Percentiles rank a stretch among this genome's conserved stretches.
Conservation (phyloP, 1,284 basidiomycete species). For the Tetrapyrgos nigripes region DNA sequence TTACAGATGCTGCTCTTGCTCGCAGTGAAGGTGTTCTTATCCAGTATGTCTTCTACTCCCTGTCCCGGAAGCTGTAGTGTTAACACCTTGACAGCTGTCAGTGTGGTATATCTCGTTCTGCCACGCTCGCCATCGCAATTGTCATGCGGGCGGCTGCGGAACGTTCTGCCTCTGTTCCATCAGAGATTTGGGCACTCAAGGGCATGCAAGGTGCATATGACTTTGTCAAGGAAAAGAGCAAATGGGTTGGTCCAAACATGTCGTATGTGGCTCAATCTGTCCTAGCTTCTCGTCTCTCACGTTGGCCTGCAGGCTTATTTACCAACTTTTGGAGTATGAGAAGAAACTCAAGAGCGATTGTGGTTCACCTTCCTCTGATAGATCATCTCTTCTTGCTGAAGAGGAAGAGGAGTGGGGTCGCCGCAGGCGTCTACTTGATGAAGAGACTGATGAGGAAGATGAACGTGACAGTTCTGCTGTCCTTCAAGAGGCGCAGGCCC, state of each 20-base stretch:
- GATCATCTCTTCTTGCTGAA: conserved; percentile 58
- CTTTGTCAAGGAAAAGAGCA: conserved; percentile 89
- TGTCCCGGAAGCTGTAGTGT: conserved; percentile 10
- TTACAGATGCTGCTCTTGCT: conserved; percentile 78
- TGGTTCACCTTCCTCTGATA: conserved; percentile 59
- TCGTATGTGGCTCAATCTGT: conserved; percentile 67
- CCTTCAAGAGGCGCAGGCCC: conserved; percentile 74
- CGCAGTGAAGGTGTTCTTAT: conserved; percentile 84
- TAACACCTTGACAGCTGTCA: conserved; percentile 73
- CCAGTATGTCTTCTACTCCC: conserved; percentile 67
- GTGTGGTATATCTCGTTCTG: conserved; percentile 95
- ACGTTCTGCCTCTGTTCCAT: conserved; percentile 67
- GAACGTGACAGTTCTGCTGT: conserved; percentile 63
- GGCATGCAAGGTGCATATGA: conserved; percentile 95
- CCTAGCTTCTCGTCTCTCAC: conserved; percentile 12
- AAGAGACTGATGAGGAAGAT: conserved; percentile 52
- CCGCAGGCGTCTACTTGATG: conserved; percentile 70
- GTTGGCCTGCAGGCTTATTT: conserved; percentile 77
- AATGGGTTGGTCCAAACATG: conserved; percentile 94
- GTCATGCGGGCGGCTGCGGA: conserved; percentile 93
- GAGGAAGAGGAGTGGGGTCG: conserved; percentile 88
- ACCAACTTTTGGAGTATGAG: conserved; percentile 95
- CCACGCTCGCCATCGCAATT: conserved; percentile 91
- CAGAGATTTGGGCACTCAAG: conserved; percentile 80
- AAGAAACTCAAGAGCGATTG: conserved; percentile 69